phyloP scores from a whole-genome alignment of 345 rosid species.

The Euclidium syriacum region DNA sequence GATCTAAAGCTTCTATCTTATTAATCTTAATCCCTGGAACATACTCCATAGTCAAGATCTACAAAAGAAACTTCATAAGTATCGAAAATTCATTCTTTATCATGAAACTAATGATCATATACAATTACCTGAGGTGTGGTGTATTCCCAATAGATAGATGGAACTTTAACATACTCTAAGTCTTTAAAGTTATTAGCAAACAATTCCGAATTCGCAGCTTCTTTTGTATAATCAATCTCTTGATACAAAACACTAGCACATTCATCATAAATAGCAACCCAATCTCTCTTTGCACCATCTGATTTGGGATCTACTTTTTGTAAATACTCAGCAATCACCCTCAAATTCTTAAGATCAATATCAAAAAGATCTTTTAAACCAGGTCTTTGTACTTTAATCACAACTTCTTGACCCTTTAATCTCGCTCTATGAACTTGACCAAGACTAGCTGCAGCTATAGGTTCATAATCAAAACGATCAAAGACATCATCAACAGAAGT shows the following conservation, averaged over 20 bases:
- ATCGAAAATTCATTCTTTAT: too few species aligned
- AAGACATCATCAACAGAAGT: slow-evolving; percentile 56
- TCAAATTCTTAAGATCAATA: slow-evolving; percentile 88
- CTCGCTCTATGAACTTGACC: slow-evolving; percentile 99
- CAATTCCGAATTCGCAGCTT: slow-evolving; percentile 87
- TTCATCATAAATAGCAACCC: slow-evolving; percentile 99
- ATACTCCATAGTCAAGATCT: slow-evolving; percentile 97
- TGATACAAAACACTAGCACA: slow-evolving; percentile 89
- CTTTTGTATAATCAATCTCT: slow-evolving; percentile 98
- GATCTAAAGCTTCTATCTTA: slow-evolving; percentile 83
- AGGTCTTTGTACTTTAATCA: slow-evolving; percentile 94
- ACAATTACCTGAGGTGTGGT: slow-evolving; percentile 83
- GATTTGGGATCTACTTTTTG: slow-evolving; percentile 98
- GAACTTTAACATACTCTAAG: slow-evolving; percentile 87
- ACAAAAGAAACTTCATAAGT: too few species aligned
- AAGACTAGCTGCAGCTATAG: slow-evolving; percentile 98
- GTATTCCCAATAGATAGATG: slow-evolving; percentile 69
- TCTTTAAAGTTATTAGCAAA: slow-evolving; percentile 87
- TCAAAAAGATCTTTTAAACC: slow-evolving; percentile 96
- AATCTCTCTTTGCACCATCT: slow-evolving; percentile 99
- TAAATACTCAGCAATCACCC: slow-evolving; percentile 97
- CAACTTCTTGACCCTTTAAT: slow-evolving; percentile 86
- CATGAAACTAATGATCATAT: slow-evolving; percentile 1
- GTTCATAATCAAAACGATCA: slow-evolving; percentile 81
- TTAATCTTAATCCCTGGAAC: slow-evolving; percentile 99